Evolutionary conservation across 306 rosid species (phyloP).

Genomic region (Morella rubra): DNA sequence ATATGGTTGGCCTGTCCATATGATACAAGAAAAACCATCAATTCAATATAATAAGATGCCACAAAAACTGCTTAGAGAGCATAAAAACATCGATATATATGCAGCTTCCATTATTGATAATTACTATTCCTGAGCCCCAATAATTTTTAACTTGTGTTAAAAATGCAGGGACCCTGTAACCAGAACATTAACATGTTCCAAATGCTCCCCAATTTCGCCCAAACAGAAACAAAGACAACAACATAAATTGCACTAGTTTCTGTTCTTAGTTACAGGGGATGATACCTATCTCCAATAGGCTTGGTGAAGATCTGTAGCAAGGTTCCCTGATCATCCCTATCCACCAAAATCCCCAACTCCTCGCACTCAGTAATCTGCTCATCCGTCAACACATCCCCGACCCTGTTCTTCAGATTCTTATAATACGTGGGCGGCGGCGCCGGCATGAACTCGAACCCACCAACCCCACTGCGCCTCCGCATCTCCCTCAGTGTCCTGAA

Average conservation of each 20-base stretch:
- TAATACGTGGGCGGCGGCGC: conserved; percentile 90
- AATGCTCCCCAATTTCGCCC: not conserved
- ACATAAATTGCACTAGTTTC: too few relatives aligned
- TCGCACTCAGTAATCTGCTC: conserved; percentile 78
- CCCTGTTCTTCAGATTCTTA: conserved; percentile 63
- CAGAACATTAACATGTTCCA: not conserved
- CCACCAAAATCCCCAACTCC: conserved; percentile 89
- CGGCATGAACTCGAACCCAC: conserved; percentile 95
- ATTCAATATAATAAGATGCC: not conserved
- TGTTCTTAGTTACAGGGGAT: not conserved
- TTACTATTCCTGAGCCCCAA: too few relatives aligned
- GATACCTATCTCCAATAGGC: conserved; percentile 85
- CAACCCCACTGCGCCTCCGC: conserved; percentile 62
- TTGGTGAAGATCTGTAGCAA: conserved; percentile 94
- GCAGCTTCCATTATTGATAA: too few relatives aligned
- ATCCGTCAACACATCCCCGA: conserved; percentile 62
- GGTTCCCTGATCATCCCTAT: conserved; percentile 89
- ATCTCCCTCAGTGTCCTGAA: conserved; percentile 78
- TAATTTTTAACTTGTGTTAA: not conserved
- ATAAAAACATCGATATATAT: too few relatives aligned
- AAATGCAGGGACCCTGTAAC: too few relatives aligned
- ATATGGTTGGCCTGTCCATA: conserved; percentile 78
- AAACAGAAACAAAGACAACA: too few relatives aligned
- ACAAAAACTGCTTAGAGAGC: too few relatives aligned
- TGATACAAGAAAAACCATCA: conserved; percentile 1